Evolutionary conservation across 2,329 filamentous ascomycete genomes (phyloP), one percentile per base, ranked within the genome.

Genomic region (Paraphaeosphaeria sporulosa): DNA sequence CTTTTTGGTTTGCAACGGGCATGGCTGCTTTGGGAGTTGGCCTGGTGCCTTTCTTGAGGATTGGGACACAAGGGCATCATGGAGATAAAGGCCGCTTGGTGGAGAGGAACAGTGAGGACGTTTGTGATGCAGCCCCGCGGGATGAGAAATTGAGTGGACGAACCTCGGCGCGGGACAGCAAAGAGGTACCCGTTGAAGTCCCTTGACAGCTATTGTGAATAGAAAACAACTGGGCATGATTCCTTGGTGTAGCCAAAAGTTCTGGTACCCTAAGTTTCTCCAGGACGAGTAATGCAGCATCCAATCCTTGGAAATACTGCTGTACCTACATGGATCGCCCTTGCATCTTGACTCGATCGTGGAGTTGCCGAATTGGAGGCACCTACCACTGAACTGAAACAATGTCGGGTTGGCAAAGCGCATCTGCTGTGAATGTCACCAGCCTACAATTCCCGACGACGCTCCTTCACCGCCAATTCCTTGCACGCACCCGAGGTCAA

Each of bases 11-110:
- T 19, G 76, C 81, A 0, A 72, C 82, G 2, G 82, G 78, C 0
- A 72, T 81, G n/a, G 76, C 81, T 0, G 79, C 75, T 0, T 59
- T 81, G 1, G 79, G 82, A 13, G 62, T 86, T 2, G 63, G 81
- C 0, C 75, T 87, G 23, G 75, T 85, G 3, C 83, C 83, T 0
- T 87, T 86, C 60, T 76, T 88, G 64, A 80, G 74, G 6, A 77
- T 88, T 15, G 80, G 80, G 0, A 87, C 85, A 2, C 85, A 87
- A 64, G 86, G 85, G 0, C 71, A 75, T 57, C 76, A 76, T 2
- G 72, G 66, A 8, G 73, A 75, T 53, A 68, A 62, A 40, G 70
- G 69, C 7, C 56, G 68, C 19, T 12, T 57, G 48, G 30, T 21
- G 19, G 48, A 51, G 30, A n/a, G 5, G 15, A 38, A 19, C 27